These are phyloP conservation scores for Phytomonas sp. DNA, from an alignment of 208 protist species.

Conservation along the genomic window DNA sequence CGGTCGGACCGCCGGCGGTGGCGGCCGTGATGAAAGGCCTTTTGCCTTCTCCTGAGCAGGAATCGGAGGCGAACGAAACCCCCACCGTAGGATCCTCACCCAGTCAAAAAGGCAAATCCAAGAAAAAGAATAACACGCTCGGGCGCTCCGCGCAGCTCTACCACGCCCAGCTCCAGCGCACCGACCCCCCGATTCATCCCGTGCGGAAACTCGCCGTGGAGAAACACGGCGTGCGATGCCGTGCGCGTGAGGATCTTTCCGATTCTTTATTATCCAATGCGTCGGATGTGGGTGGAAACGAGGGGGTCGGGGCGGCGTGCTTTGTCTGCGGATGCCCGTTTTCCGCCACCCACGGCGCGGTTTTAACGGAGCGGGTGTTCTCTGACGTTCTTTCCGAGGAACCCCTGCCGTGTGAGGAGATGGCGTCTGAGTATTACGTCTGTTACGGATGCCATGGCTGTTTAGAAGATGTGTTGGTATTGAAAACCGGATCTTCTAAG, in stretches of 20 bases:
- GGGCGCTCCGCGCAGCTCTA: conserved; percentile 25
- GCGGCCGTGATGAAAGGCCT: conserved; percentile 15
- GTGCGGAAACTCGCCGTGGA: not conserved
- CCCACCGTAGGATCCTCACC: not conserved
- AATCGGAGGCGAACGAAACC: not conserved
- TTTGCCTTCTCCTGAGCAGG: not conserved
- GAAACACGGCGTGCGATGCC: not conserved
- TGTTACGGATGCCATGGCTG: not conserved
- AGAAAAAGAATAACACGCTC: conserved; percentile 9
- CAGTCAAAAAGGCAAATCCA: not conserved
- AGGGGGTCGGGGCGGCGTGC: conserved; percentile 11
- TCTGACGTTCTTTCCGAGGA: not conserved
- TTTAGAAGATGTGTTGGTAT: not conserved
- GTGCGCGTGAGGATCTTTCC: not conserved
- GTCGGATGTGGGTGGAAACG: not conserved
- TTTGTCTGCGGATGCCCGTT: conserved; percentile 21
- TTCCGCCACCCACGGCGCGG: not conserved
- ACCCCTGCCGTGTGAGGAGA: not conserved
- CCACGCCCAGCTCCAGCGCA: conserved; percentile 12
- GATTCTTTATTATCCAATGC: not conserved
- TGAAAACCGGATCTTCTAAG: not conserved
- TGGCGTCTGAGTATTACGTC: not conserved
- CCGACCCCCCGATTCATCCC: conserved; percentile 1
- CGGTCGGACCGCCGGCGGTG: conserved; percentile 16
- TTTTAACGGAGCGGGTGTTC: not conserved